A percentile compares a stretch with the other conserved stretches of the same genome.
Evolutionary conservation across 306 rosid genomes (phyloP).

Genomic region (Benincasa hispida): DNA sequence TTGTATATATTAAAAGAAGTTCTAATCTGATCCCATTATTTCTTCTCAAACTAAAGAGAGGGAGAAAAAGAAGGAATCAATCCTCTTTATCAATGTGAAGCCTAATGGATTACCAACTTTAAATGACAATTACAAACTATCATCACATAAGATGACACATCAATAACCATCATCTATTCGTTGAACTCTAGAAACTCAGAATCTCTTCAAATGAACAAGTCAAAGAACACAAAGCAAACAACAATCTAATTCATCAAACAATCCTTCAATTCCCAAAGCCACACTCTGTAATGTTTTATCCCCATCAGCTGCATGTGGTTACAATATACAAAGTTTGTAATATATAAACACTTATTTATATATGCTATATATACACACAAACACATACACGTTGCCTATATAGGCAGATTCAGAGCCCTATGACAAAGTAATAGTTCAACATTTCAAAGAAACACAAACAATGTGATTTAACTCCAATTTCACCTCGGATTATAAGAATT

Average conservation of each 20-base stretch:
- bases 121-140: background rate
- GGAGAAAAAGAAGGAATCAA: no score
- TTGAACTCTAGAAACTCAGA: background rate
- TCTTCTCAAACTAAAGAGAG: no score
- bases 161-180: background rate
- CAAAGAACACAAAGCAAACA: background rate
- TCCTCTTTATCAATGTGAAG: no score
- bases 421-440: background rate
- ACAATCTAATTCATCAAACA: background rate
- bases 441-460: background rate
- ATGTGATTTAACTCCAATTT: background rate
- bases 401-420: background rate
- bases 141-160: background rate
- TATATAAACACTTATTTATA: background rate
- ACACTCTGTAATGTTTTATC: background rate
- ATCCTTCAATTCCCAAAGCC: background rate
- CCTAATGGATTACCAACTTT: background rate
- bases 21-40: no score
- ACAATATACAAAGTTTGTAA: background rate
- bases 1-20: no score
- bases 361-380: no score
- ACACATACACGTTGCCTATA: background rate
- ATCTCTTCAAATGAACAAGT: background rate
- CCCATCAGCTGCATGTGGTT: background rate
- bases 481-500: background rate